These are phyloP conservation scores for Haplosporangium gracile DNA, from an alignment of 192 early-diverging fungal genomes.

Conservation along the genomic window DNA sequence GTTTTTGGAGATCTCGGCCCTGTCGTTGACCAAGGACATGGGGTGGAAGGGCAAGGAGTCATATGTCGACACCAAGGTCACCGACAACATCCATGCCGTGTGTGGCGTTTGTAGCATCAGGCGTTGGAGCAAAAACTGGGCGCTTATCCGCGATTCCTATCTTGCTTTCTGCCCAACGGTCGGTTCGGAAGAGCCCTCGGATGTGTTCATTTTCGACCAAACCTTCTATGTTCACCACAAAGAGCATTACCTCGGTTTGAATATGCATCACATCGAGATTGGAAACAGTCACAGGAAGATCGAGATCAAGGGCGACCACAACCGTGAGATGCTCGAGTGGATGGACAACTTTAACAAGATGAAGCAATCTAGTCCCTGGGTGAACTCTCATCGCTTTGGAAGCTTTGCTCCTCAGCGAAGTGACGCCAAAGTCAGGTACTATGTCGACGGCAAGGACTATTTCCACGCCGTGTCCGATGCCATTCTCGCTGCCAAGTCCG, in stretches of 20 bases:
- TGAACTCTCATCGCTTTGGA: slow-evolving; percentile 73
- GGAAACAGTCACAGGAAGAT: slow-evolving; percentile 73
- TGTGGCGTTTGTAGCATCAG: slow-evolving; percentile 38
- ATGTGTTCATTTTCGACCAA: slow-evolving; percentile 67
- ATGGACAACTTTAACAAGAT: slow-evolving; percentile 71
- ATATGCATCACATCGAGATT: slow-evolving; percentile 71
- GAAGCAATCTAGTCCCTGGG: slow-evolving; percentile 72
- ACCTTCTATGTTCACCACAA: slow-evolving; percentile 50
- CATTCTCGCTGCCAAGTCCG: slow-evolving; percentile 73
- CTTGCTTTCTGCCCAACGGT: slow-evolving; percentile 66
- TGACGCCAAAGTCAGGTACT: slow-evolving; percentile 78
- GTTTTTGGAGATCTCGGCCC: slow-evolving; percentile 80
- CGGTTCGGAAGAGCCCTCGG: slow-evolving; percentile 54
- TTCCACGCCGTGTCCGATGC: slow-evolving; percentile 85
- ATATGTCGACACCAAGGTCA: slow-evolving; percentile 74
- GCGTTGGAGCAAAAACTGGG: slow-evolving; percentile 76
- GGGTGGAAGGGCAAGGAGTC: slow-evolving; percentile 91
- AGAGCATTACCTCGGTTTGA: slow-evolving; percentile 54
- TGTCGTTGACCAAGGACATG: slow-evolving; percentile 80
- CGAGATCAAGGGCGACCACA: slow-evolving; percentile 75
- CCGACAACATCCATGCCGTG: slow-evolving; percentile 63
- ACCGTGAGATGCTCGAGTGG: slow-evolving; percentile 78
- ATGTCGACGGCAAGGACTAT: slow-evolving; percentile 85
- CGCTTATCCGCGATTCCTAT: slow-evolving; percentile 81
- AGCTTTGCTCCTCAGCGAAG: slow-evolving; percentile 84